Conservation (phyloP, 2,329 filamentous ascomycete genomes). For the Xylogone sp. region DNA sequence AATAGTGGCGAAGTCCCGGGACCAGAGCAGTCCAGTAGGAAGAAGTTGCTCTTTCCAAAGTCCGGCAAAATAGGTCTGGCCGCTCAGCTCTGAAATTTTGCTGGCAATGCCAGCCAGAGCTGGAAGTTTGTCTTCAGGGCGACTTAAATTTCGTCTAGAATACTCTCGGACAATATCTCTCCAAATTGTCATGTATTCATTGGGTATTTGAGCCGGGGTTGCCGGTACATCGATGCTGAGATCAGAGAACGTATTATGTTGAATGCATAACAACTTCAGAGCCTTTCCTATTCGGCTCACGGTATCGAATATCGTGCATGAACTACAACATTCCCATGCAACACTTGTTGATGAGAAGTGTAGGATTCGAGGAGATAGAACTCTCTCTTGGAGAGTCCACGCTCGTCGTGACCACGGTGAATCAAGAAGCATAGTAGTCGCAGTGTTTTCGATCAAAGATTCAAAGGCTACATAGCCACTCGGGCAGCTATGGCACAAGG, state of each 20-base stretch:
- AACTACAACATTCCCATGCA: neutral
- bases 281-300: neutral
- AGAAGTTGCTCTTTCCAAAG: constrained; percentile 6
- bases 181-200: neutral
- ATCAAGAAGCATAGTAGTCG: neutral
- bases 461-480: neutral
- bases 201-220: neutral
- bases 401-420: neutral
- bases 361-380: constrained; percentile 3
- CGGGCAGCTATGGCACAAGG: neutral
- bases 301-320: neutral
- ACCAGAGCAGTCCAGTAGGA: neutral
- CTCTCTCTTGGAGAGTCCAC: constrained; percentile 4
- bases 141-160: constrained; percentile 7
- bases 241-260: neutral
- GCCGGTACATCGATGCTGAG: neutral
- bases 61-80: constrained; percentile 6
- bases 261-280: neutral
- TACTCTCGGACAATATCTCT: constrained; percentile 5
- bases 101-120: constrained; percentile 13
- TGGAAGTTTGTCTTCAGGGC: constrained; percentile 9
- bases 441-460: neutral
- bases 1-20: neutral
- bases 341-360: neutral
- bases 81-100: constrained; percentile 2